Percentiles rank a stretch among this genome's conserved stretches.
These are phyloP conservation scores for Aspergillus amoenus DNA, from an alignment of 2,329 filamentous ascomycete species.

Conservation along the genomic window DNA sequence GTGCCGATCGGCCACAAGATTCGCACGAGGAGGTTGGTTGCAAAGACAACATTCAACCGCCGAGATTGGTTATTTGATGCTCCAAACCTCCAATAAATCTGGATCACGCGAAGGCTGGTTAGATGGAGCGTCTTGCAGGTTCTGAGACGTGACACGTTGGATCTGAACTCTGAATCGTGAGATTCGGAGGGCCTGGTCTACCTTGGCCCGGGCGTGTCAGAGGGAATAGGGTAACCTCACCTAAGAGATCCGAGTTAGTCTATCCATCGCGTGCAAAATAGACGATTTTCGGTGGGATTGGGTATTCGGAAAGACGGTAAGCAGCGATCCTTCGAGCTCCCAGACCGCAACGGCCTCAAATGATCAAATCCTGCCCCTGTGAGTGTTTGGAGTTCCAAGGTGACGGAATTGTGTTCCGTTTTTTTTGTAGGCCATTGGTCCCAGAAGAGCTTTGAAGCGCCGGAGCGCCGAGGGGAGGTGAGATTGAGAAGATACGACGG, in stretches of 20 bases:
- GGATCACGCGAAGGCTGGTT: background rate
- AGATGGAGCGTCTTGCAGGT: background rate
- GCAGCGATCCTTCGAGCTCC: background rate
- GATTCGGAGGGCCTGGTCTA: background rate
- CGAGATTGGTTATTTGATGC: background rate
- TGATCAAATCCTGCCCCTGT: background rate
- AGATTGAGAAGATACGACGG: background rate
- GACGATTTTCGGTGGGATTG: background rate
- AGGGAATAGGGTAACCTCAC: background rate
- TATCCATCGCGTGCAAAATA: background rate
- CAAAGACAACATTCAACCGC: too few relatives aligned
- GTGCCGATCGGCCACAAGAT: background rate
- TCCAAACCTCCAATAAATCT: background rate
- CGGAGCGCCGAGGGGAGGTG: background rate
- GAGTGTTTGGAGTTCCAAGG: background rate
- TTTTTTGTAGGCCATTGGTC: background rate
- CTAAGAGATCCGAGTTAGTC: background rate
- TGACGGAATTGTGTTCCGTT: background rate
- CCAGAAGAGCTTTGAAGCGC: background rate
- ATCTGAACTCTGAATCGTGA: background rate
- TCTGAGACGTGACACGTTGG: conserved; percentile 5
- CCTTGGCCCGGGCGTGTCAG: background rate
- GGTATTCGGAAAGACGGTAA: conserved; percentile 1
- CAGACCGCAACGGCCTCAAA: background rate
- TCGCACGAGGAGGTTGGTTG: background rate